A percentile compares a stretch with the other conserved stretches of the same genome.
These are phyloP conservation scores for Ogataea pignaliae DNA, from an alignment of 805 yeast genomes.

Conservation along the genomic window DNA sequence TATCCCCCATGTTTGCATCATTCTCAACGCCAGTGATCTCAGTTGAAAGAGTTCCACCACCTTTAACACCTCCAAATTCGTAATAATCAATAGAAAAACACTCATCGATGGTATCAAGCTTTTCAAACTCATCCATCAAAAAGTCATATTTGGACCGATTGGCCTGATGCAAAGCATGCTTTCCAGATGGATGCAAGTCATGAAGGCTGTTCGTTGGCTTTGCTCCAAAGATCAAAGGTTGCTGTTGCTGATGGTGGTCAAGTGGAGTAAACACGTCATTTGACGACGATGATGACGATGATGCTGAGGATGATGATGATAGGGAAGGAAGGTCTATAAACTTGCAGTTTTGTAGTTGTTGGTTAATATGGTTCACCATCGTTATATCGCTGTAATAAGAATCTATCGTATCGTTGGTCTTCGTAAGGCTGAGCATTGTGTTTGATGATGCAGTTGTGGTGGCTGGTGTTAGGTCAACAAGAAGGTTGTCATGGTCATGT, in stretches of 20 bases:
- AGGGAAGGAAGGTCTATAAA: too few relatives aligned
- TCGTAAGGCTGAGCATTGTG: constrained; percentile 17
- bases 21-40: background rate
- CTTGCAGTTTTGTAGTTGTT: background rate
- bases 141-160: too few relatives aligned
- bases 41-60: background rate
- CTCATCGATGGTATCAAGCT: background rate
- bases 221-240: too few relatives aligned
- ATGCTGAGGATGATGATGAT: background rate
- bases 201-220: too few relatives aligned
- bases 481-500: constrained; percentile 23
- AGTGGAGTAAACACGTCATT: too few relatives aligned
- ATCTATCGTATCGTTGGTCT: constrained; percentile 27
- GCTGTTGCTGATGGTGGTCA: too few relatives aligned
- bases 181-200: too few relatives aligned
- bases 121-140: too few relatives aligned
- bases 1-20: constrained; percentile 14
- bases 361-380: background rate
- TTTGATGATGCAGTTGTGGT: constrained; percentile 7
- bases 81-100: constrained; percentile 14
- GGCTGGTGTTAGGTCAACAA: constrained; percentile 3
- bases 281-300: background rate
- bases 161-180: too few relatives aligned
- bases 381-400: constrained; percentile 14
- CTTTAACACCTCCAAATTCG: constrained; percentile 9